These are phyloP conservation scores for Phytophthora europaea DNA, from an alignment of 352 stramenopile species.

Conservation along the genomic window DNA sequence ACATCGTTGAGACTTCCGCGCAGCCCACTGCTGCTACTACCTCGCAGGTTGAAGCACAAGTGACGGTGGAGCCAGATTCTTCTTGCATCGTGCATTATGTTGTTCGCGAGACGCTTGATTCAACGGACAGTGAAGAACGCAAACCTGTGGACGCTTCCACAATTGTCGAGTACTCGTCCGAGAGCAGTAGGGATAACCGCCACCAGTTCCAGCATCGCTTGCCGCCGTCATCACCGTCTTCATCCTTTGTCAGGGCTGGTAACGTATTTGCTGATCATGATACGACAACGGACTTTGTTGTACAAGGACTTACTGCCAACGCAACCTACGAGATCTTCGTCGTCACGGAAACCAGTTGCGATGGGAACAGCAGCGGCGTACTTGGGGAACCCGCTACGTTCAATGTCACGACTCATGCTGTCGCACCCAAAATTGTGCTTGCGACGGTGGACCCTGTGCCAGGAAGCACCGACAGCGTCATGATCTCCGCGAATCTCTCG, in stretches of 20 bases:
- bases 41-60: slow-evolving; percentile 38
- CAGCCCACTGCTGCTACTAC: slow-evolving; percentile 44
- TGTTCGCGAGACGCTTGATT: slow-evolving; percentile 25
- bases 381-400: slow-evolving; percentile 42
- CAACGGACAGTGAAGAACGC: slow-evolving; percentile 8
- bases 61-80: slow-evolving; percentile 34
- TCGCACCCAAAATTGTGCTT: slow-evolving; percentile 71
- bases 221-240: slow-evolving; percentile 22
- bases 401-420: slow-evolving; percentile 62
- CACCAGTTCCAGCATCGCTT: slow-evolving; percentile 32
- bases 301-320: slow-evolving; percentile 51
- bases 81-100: slow-evolving; percentile 62
- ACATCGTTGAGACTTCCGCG: slow-evolving; percentile 25
- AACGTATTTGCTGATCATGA: slow-evolving; percentile 18
- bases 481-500: slow-evolving; percentile 73
- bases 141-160: slow-evolving; percentile 20
- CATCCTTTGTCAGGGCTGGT: slow-evolving; percentile 22
- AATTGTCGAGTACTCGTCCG: slow-evolving; percentile 32
- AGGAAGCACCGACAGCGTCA: slow-evolving; percentile 61
- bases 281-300: slow-evolving; percentile 28
- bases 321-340: slow-evolving; percentile 66
- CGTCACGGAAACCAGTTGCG: slow-evolving; percentile 54
- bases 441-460: slow-evolving; percentile 52
- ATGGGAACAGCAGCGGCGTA: slow-evolving; percentile 57
- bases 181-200: slow-evolving; percentile 5